These are phyloP conservation scores for Pelargonium nanum DNA, from an alignment of 345 rosid genomes.

Conservation along the genomic window DNA sequence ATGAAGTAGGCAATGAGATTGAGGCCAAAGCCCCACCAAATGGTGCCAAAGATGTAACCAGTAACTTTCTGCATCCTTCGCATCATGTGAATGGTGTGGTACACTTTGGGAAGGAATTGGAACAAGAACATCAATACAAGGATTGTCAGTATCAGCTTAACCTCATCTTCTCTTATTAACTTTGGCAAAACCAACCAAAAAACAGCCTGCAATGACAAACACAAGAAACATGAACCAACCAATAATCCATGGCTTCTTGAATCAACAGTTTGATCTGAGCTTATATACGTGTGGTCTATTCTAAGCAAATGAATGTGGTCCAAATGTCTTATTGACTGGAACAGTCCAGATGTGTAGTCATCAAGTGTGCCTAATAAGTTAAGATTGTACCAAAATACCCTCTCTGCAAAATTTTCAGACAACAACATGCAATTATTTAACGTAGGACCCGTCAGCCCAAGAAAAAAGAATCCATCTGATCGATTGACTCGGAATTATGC, in stretches of 20 bases:
- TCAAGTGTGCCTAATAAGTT: no score
- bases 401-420: no score
- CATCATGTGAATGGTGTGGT: conserved; percentile 5
- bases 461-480: no score
- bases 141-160: not conserved
- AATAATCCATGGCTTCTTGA: not conserved
- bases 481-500: no score
- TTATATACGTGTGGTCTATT: no score
- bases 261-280: not conserved
- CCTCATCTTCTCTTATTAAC: conserved; percentile 4
- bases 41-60: conserved; percentile 2
- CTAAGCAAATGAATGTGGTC: no score
- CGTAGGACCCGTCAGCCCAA: no score
- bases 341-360: no score
- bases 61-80: conserved; percentile 4
- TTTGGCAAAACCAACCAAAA: conserved; percentile 31
- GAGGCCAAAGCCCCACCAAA: not conserved
- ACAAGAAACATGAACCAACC: not conserved
- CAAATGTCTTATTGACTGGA: no score
- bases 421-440: no score
- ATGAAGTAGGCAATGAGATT: not conserved
- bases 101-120: conserved; percentile 4
- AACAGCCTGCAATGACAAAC: conserved; percentile 18
- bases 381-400: no score
- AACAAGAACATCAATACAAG: conserved; percentile 3